Evolutionary conservation across 2,329 filamentous ascomycete species (phyloP).

Genomic region (Alternaria atra): DNA sequence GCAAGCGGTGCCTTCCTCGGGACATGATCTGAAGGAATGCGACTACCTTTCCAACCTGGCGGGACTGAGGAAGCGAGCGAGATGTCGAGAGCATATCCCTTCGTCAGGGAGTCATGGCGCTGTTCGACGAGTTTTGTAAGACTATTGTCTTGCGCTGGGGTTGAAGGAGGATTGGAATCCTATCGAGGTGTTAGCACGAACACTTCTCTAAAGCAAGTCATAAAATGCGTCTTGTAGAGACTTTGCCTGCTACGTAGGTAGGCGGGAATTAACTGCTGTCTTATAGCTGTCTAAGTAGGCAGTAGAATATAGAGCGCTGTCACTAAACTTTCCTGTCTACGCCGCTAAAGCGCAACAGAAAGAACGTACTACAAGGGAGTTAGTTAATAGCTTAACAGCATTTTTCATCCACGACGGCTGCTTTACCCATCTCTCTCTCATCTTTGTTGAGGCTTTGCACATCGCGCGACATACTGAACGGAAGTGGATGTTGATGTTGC

Average conservation of each 20-base stretch:
- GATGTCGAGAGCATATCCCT: not conserved
- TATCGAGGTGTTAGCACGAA: not conserved
- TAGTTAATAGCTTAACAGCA: too few relatives aligned
- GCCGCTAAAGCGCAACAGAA: too few relatives aligned
- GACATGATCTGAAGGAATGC: not conserved
- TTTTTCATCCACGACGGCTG: too few relatives aligned
- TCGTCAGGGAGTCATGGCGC: not conserved
- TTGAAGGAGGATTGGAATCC: not conserved
- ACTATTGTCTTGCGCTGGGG: not conserved
- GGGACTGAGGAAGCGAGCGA: not conserved
- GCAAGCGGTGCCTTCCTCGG: constrained; percentile 12
- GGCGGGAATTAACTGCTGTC: not conserved
- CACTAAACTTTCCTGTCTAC: too few relatives aligned
- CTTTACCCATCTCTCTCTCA: too few relatives aligned
- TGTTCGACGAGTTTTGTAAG: not conserved
- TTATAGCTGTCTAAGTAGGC: too few relatives aligned
- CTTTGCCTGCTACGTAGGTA: not conserved
- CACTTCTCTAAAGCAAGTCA: not conserved
- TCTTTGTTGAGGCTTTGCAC: too few relatives aligned
- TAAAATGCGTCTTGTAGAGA: not conserved
- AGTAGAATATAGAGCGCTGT: too few relatives aligned
- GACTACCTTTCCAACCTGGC: not conserved
- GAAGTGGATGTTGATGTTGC: not conserved
- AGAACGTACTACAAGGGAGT: too few relatives aligned
- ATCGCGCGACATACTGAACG: not conserved